phyloP scores from a whole-genome alignment of 1,139 yeast genomes.

The Suhomyces bribrorum region DNA sequence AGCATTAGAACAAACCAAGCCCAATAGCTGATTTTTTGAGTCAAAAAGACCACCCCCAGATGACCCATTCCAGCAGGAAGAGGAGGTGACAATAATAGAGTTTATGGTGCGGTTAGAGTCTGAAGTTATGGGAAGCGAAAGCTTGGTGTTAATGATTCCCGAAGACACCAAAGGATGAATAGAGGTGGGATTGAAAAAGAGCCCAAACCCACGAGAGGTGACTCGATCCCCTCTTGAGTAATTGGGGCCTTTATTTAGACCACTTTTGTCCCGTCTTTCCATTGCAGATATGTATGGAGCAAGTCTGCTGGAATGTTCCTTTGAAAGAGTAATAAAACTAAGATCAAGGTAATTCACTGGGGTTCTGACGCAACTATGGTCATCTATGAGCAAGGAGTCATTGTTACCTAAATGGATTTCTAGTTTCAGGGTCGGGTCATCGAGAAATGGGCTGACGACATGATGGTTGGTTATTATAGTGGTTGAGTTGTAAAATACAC shows the following conservation, averaged over 20 bases:
- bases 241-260: neutral
- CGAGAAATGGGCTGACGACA: conserved; percentile 31
- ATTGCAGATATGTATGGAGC: neutral
- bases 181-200: conserved; percentile 34
- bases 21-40: conserved; percentile 40
- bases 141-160: conserved; percentile 44
- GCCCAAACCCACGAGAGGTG: conserved; percentile 58
- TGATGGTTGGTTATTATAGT: conserved; percentile 40
- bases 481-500: conserved; percentile 27
- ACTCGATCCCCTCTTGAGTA: conserved; percentile 38
- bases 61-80: conserved; percentile 77
- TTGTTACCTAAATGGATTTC: conserved; percentile 10
- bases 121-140: conserved; percentile 16
- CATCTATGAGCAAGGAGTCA: neutral
- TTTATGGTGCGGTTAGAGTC: conserved; percentile 13
- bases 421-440: conserved; percentile 8
- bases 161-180: conserved; percentile 44
- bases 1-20: conserved; percentile 67
- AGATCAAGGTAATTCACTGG: conserved; percentile 37
- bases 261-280: neutral
- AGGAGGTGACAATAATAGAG: conserved; percentile 51
- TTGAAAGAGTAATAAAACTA: conserved; percentile 28
- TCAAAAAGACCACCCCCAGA: conserved; percentile 65
- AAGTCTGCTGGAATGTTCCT: neutral
- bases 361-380: conserved; percentile 16